Percentiles rank a stretch among this genome's conserved stretches.
Conservation (phyloP, 352 stramenopile genomes). For the Albugo laibachii region DNA sequence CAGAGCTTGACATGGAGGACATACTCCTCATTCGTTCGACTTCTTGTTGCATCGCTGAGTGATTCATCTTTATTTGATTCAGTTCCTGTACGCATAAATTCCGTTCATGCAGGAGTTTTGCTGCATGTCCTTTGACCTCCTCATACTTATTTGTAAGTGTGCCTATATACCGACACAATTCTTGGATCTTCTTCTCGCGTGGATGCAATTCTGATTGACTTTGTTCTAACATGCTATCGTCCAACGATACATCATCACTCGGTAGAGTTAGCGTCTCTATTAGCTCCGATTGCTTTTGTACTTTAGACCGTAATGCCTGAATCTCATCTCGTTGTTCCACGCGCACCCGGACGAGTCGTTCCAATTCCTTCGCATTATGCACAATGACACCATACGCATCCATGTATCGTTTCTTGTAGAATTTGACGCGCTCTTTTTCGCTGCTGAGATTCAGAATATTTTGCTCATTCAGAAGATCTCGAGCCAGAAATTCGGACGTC, state of each 20-base stretch:
- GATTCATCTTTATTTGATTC: slow-evolving; percentile 22
- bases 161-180: slow-evolving; percentile 33
- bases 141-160: slow-evolving; percentile 28
- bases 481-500: slow-evolving; percentile 23
- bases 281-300: slow-evolving; percentile 31
- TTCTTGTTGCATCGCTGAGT: slow-evolving; percentile 3
- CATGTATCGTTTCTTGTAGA: slow-evolving; percentile 69
- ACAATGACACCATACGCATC: slow-evolving; percentile 46
- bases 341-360: slow-evolving; percentile 19
- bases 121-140: slow-evolving; percentile 31
- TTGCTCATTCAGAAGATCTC: slow-evolving; percentile 39
- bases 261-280: slow-evolving; percentile 19
- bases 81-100: slow-evolving; percentile 20
- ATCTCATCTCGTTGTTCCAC: slow-evolving; percentile 20
- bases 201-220: neutral
- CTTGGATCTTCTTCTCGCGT: slow-evolving; percentile 24
- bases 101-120: slow-evolving; percentile 27
- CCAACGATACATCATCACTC: neutral
- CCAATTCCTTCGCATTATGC: slow-evolving; percentile 20
- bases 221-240: neutral
- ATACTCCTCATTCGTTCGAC: slow-evolving; percentile 1
- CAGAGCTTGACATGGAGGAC: neutral
- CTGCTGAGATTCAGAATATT: slow-evolving; percentile 29
- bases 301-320: slow-evolving; percentile 19
- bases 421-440: slow-evolving; percentile 28